phyloP scores from a whole-genome alignment of 805 yeast species.

The Candida silvatica region DNA sequence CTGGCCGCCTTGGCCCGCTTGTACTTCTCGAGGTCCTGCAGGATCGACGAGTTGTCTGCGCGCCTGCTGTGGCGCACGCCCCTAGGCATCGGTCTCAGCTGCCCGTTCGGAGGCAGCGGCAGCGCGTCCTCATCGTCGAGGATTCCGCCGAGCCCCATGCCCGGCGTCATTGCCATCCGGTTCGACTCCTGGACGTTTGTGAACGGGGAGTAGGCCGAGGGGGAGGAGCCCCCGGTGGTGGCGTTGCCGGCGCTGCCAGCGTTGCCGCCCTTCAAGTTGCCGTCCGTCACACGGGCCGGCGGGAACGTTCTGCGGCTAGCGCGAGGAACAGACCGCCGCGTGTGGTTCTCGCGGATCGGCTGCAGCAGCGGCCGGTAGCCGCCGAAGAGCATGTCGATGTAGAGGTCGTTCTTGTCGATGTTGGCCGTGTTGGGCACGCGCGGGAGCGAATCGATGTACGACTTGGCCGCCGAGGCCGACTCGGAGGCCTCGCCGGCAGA shows the following conservation, averaged over 20 bases:
- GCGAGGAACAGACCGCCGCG: constrained; percentile 11
- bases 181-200: background rate
- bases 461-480: too few species aligned
- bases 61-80: constrained; percentile 1
- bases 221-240: background rate
- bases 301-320: too few species aligned
- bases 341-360: constrained; percentile 22
- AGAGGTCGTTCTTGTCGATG: constrained; percentile 19
- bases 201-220: constrained; percentile 1
- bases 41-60: constrained; percentile 16
- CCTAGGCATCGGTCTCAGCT: background rate
- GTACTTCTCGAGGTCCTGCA: constrained; percentile 20
- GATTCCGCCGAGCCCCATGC: too few species aligned
- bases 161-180: background rate
- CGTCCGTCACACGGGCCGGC: too few species aligned
- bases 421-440: constrained; percentile 24
- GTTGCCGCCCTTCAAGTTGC: too few species aligned
- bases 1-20: constrained; percentile 14
- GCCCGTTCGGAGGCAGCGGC: background rate
- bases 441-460: constrained; percentile 15
- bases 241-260: background rate
- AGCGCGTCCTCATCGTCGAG: too few species aligned
- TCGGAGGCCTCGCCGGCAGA: background rate
- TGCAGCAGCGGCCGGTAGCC: constrained; percentile 21
- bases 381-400: constrained; percentile 22